Conservation (phyloP, 352 stramenopile species). For the Globisporangium rhizosaccharum region DNA sequence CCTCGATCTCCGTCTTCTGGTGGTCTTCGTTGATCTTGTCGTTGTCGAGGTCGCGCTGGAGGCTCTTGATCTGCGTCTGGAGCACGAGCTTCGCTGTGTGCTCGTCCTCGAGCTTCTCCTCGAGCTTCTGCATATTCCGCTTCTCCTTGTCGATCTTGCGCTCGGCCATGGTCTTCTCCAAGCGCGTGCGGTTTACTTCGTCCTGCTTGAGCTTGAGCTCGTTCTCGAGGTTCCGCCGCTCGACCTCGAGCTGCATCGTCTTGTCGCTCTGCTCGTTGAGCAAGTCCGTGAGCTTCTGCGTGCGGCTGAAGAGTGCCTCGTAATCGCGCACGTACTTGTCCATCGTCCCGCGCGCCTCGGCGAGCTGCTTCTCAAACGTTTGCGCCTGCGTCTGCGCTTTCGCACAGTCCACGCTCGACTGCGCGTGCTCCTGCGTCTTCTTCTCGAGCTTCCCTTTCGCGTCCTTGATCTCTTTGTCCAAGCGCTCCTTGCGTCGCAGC, state of each 20-base stretch:
- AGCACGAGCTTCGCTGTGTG: slow-evolving; percentile 80
- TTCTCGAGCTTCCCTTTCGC: slow-evolving; percentile 86
- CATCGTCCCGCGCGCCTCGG: slow-evolving; percentile 79
- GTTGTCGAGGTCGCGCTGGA: slow-evolving; percentile 73
- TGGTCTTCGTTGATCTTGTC: slow-evolving; percentile 80
- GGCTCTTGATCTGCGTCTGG: slow-evolving; percentile 77
- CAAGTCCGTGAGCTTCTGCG: slow-evolving; percentile 90
- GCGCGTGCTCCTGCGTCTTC: slow-evolving; percentile 59
- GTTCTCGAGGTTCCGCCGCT: slow-evolving; percentile 74
- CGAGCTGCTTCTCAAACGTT: slow-evolving; percentile 86
- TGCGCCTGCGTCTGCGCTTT: slow-evolving; percentile 66
- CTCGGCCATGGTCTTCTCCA: slow-evolving; percentile 89
- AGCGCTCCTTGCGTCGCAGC: slow-evolving; percentile 81
- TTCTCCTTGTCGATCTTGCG: slow-evolving; percentile 88
- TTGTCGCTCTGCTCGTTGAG: slow-evolving; percentile 91
- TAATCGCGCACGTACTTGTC: slow-evolving; percentile 93
- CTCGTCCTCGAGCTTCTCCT: slow-evolving; percentile 90
- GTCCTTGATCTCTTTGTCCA: slow-evolving; percentile 92
- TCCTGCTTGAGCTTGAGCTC: slow-evolving; percentile 83
- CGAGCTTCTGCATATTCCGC: slow-evolving; percentile 82
- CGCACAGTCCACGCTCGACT: slow-evolving; percentile 42
- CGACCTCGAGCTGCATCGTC: slow-evolving; percentile 77
- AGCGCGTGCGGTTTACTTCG: slow-evolving; percentile 76
- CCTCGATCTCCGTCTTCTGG: slow-evolving; percentile 66
- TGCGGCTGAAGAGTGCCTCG: slow-evolving; percentile 86